These are phyloP conservation scores for Saraca asoca DNA, from an alignment of 331 rosid species.

Conservation along the genomic window DNA sequence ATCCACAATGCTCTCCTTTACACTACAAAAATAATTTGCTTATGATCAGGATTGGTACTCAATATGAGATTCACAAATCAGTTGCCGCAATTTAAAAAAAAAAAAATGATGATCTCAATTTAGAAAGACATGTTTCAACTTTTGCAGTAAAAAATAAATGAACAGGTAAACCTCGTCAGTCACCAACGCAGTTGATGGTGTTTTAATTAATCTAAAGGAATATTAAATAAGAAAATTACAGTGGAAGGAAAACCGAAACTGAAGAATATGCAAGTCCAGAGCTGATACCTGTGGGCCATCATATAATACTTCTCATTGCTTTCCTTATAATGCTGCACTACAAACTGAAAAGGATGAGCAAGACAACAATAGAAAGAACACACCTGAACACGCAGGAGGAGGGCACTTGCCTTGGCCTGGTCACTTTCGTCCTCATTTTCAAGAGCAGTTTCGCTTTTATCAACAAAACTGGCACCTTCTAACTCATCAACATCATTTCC, in stretches of 20 bases:
- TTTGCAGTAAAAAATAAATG: conserved; percentile 16
- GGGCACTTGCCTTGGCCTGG: conserved; percentile 88
- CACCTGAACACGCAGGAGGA: neutral
- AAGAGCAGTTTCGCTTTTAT: conserved; percentile 57
- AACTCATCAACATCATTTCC: conserved; percentile 71
- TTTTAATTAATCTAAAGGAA: conserved; percentile 9
- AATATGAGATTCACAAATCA: conserved; percentile 18
- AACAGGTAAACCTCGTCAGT: conserved; percentile 4
- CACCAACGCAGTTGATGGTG: neutral
- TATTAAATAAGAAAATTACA: conserved; percentile 20
- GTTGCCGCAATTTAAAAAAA: conserved; percentile 14
- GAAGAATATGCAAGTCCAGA: conserved; percentile 28
- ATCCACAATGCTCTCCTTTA: conserved; percentile 90
- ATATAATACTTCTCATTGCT: conserved; percentile 97
- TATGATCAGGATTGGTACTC: conserved; percentile 10
- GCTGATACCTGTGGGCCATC: conserved; percentile 96
- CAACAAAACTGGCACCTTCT: conserved; percentile 51
- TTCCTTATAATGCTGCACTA: conserved; percentile 91
- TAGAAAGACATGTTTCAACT: neutral
- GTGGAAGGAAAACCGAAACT: conserved; percentile 28
- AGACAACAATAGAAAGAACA: conserved; percentile 28
- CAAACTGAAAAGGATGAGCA: conserved; percentile 33
- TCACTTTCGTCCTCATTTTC: conserved; percentile 96
- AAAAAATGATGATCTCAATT: neutral
- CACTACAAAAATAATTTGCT: conserved; percentile 53